Base-by-base conservation (phyloP, 768 basidiomycete species). In the Rhodocollybia butyracea region DNA sequence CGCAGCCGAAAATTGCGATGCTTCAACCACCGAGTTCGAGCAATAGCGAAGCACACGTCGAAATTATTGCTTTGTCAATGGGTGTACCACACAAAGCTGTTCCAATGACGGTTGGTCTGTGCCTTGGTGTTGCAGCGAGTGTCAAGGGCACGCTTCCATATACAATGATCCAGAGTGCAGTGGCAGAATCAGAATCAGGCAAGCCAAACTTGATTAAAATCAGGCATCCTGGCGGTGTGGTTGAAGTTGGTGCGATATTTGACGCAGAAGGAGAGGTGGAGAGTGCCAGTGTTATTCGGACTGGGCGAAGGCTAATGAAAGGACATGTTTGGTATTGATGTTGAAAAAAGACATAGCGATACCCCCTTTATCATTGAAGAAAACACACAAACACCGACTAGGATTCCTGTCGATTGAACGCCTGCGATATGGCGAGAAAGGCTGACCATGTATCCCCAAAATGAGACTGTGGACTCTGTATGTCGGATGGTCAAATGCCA, bases 61-160 rank as follows among this genome's bases (percentile, higher is more conserved):
- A 72, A 22, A 71, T 85, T 12, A 76, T 83, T 53, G 82, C 87
- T 6, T 72, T 85, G 27, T 86, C 86, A 0, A 87, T 90, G 87
- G 86, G 86, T 1, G 79, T 84, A 3, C 68, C 84, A 15, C 85
- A 89, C 66, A 82, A 82, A 56, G 86, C 89, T 0, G 78, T 88
- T 0, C 86, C 85, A 0, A 84, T 89, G 83, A 89, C 86, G 0
- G 82, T 90, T 3, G 86, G 82, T 0, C 71, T 88, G 30, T 84
- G 86, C 60, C 75, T 86, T 6, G 87, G 86, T 0, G 85, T 88
- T 17, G 85, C 86, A 0, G 73, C 82, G 3, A 75, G 76, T 42
- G 68, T 83, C 10, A 59, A 74, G n/a, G 77, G 74, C 1, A 83
- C 87, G 0, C 61, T 88, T 12, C 78, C 80, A 10, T 81, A 79